Evolutionary conservation across 139 green algal genomes (phyloP).

Genomic region (Tetraselmis chui): DNA sequence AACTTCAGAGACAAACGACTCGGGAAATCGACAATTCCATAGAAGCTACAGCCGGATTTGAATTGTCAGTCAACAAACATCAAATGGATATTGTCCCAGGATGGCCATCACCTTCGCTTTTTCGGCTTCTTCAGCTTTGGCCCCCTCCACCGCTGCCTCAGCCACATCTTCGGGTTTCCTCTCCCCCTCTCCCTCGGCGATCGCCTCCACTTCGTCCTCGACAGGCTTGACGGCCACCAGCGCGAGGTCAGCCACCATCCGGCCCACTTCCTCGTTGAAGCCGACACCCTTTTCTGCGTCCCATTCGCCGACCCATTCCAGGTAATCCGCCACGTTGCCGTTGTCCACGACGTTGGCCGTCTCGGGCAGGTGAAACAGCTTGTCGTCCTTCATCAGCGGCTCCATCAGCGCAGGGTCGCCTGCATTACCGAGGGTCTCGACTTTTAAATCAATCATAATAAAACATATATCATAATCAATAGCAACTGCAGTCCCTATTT

Average conservation of each 20-base stretch:
- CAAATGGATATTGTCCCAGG: too few species aligned
- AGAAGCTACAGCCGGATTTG: too few species aligned
- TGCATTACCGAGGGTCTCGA: too few species aligned
- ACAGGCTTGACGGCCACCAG: constrained; percentile 10
- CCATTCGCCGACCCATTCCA: constrained; percentile 35
- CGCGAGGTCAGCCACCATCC: constrained; percentile 26
- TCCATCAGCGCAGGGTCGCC: constrained; percentile 33
- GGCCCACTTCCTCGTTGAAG: neutral
- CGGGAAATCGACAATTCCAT: too few species aligned
- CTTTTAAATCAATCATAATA: too few species aligned
- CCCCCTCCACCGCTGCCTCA: neutral
- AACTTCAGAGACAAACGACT: too few species aligned
- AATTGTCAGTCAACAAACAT: too few species aligned
- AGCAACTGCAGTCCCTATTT: too few species aligned
- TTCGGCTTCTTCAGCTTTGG: neutral
- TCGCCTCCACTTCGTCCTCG: constrained; percentile 7
- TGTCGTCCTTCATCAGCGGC: constrained; percentile 16
- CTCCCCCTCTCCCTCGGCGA: constrained; percentile 16
- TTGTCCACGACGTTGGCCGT: neutral
- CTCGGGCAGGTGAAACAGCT: constrained; percentile 10
- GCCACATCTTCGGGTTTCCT: neutral
- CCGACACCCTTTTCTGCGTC: constrained; percentile 1
- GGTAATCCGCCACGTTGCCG: constrained; percentile 29
- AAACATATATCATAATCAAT: too few species aligned
- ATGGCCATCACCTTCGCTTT: too few species aligned